Percentiles rank a stretch among this genome's conserved stretches.
phyloP scores from a whole-genome alignment of 2,329 filamentous ascomycete genomes.

The Mariannaea elegans region DNA sequence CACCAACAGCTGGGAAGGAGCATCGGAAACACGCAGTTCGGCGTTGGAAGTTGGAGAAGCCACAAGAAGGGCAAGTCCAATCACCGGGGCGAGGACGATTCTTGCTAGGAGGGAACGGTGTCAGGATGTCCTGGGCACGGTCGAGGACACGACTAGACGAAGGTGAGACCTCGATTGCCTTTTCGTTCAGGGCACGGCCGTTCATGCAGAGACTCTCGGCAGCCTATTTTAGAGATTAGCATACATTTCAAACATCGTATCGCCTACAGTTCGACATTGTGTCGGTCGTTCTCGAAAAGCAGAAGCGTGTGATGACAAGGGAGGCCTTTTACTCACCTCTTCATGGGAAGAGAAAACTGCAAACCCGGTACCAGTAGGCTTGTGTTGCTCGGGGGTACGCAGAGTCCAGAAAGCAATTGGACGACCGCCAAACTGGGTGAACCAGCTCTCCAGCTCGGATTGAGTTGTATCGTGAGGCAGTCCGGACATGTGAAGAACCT shows the following conservation, averaged over 20 bases:
- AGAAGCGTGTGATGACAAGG: background rate
- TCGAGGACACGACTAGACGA: slow-evolving; percentile 97
- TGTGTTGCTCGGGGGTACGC: slow-evolving; percentile 97
- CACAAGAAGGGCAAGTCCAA: slow-evolving; percentile 98
- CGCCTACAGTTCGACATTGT: background rate
- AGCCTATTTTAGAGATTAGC: slow-evolving; percentile 65
- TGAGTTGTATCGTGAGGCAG: slow-evolving; percentile 98
- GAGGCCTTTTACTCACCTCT: slow-evolving; percentile 72
- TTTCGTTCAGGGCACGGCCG: slow-evolving; percentile 95
- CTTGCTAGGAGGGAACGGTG: slow-evolving; percentile 97
- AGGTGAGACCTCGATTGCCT: slow-evolving; percentile 97
- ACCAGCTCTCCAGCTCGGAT: slow-evolving; percentile 99
- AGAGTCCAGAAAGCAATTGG: slow-evolving; percentile 99
- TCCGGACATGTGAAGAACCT: slow-evolving; percentile 97
- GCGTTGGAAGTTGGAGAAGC: slow-evolving; percentile 99
- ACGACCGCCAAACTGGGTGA: slow-evolving; percentile 96
- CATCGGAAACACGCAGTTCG: slow-evolving; percentile 98
- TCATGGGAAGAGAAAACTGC: slow-evolving; percentile 99
- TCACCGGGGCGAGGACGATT: slow-evolving; percentile 96
- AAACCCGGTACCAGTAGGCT: slow-evolving; percentile 98
- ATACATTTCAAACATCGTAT: background rate
- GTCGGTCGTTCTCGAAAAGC: background rate
- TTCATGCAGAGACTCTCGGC: slow-evolving; percentile 99
- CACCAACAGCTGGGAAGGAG: slow-evolving; percentile 94
- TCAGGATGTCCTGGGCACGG: slow-evolving; percentile 93